Base-by-base conservation (phyloP, 2,329 filamentous ascomycete species). In the Nigrospora oryzae region DNA sequence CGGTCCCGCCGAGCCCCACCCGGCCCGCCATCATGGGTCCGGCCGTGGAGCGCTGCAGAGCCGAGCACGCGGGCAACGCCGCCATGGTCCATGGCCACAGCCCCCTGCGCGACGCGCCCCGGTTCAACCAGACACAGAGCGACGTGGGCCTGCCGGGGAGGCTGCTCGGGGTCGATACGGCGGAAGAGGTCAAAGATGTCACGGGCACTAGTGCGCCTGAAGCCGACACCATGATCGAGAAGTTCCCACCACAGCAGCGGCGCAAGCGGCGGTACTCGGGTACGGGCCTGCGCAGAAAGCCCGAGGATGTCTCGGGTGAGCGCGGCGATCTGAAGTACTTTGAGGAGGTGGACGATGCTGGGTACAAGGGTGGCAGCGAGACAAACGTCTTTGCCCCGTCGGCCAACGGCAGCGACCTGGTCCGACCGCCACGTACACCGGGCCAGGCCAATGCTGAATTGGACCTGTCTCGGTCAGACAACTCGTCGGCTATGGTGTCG, bases 241-340 rank as follows among this genome's bases (percentile, higher is more conserved):
- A 65, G 46, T 64, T 62, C 47, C 61, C 53, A 30, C 65, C 53
- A 38, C 61, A 63, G 14, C 70, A 74, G 43, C 63, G 63, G 40
- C 75, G 73, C 47, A 81, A 79, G 59, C 79, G 90, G 48, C 83
- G 91, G 19, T 93, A 94, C 63, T 96, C 89, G 6, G 90, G 89
- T 40, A 88, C 88, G 51, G 89, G 89, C 5, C 74, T 96, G 23
- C 81, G 86, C 33, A 71, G 80, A 47, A 83, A 86, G 56, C 84
- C 87, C 19, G 70, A 77, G 45, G 86, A 89, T 50, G 84, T 95
- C 7, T 76, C 75, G 15, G 77, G 83, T 12, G 73, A 78, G 11
- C 74, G 84, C 43, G 85, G 88, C n/a, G 77, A 86, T 50, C 72
- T 96, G n/a, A 83, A 95, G 61, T 95, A 90, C 54, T 90, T 86